These are phyloP conservation scores for Chaetoceros tenuissimus DNA, from an alignment of 108 stramenopile genomes.

Conservation along the genomic window DNA sequence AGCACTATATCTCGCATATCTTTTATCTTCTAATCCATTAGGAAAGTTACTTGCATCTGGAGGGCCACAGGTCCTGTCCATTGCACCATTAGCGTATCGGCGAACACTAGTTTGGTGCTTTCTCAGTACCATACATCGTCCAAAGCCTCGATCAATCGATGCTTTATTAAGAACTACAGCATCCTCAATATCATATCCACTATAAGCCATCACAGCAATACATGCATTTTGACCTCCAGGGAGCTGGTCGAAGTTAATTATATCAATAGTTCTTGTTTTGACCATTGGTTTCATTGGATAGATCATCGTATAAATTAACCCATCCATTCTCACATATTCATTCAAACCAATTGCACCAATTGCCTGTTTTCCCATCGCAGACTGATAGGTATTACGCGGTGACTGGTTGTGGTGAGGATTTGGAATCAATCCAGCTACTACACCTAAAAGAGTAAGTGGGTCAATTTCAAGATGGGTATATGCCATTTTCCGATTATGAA, in stretches of 20 bases:
- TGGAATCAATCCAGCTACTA: constrained; percentile 95
- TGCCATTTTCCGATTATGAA: constrained; percentile 44
- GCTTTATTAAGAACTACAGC: constrained; percentile 97
- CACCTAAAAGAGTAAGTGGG: constrained; percentile 95
- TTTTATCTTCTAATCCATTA: constrained; percentile 74
- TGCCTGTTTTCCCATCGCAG: constrained; percentile 89
- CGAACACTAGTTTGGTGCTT: constrained; percentile 84
- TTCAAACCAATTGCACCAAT: constrained; percentile 96
- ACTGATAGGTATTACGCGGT: constrained; percentile 99
- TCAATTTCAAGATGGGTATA: constrained; percentile 99
- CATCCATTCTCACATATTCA: constrained; percentile 95
- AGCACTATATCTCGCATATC: constrained; percentile 64
- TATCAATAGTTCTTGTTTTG: constrained; percentile 90
- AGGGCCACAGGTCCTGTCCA: constrained; percentile 80
- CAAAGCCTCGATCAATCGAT: constrained; percentile 95
- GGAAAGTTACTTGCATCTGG: constrained; percentile 57
- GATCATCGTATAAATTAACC: constrained; percentile 90
- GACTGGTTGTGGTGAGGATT: constrained; percentile 99
- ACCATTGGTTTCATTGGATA: constrained; percentile 98
- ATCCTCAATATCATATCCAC: constrained; percentile 99
- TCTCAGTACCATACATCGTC: constrained; percentile 86
- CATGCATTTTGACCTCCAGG: constrained; percentile 97
- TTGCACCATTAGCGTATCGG: constrained; percentile 89
- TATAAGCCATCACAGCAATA: constrained; percentile 98
- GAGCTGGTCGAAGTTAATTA: constrained; percentile 93